Base-by-base conservation (phyloP, 23 red algal genomes). In the Gracilaria gracilis region DNA sequence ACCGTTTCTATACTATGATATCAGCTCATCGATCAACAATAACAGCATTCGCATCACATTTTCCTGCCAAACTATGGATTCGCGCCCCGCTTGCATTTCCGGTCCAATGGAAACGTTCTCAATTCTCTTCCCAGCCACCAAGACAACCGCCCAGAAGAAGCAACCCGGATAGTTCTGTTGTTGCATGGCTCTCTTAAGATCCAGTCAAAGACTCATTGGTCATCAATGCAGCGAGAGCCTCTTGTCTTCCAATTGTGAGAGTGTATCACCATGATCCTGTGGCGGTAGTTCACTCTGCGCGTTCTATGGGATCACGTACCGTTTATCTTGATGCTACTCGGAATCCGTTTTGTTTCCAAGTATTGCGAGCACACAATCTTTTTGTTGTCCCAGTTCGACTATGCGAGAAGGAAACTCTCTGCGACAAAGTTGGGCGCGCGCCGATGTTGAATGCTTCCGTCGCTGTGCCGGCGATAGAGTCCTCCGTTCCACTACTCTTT, bases 101-200 rank as follows among this genome's bases (percentile, higher is more conserved):
- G 0, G 24, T 42, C 5, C 5, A 77, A 77, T 51, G 38, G 72
- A 77, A 51, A 16, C 38, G 5, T 25, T 51, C 38, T 77, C 72
- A 20, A 31, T 77, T 77, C 46, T 51, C 72, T 19, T 51, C 38
- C 0, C 27, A 13, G 31, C 72, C 72, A 77, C 72, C 72, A 50
- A 77, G 72, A 77, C 23, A 46, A 25, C 23, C 16, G 28, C 46
- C 34, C 9, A 77, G 42, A 31, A n/a, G n/a, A 31, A 25, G n/a
- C 0, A 49, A 7, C 19, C 46, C 40, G 23, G 21, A 50, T 25
- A 12, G 4, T 0, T 25, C 72, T 27, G 72, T 77, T 29, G 27
- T 77, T 25, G 81, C 81, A 16, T 85, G 81, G 81, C 61, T 85
- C 11, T 85, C 81, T 50, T 6, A 50, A 6, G 32, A 85, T 67